A percentile compares a stretch with the other conserved stretches of the same genome.
phyloP scores from a whole-genome alignment of 192 early-diverging fungal genomes.

The Backusella parvicylindrica region DNA sequence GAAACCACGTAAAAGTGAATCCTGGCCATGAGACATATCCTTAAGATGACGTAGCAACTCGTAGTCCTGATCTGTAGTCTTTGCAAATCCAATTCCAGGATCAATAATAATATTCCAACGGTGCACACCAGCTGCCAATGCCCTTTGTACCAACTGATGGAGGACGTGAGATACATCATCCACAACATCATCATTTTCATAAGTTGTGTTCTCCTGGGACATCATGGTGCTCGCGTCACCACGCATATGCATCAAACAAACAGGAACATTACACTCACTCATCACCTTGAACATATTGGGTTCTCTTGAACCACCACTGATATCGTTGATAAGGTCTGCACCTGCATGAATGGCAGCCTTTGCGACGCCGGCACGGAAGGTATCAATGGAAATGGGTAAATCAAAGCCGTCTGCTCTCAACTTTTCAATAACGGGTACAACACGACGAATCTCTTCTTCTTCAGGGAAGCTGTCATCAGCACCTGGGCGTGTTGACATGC shows the following conservation, averaged over 20 bases:
- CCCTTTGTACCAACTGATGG: slow-evolving; percentile 58
- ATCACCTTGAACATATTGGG: slow-evolving; percentile 75
- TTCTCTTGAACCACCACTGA: slow-evolving; percentile 84
- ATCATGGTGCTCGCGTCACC: slow-evolving; percentile 89
- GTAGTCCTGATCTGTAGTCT: slow-evolving; percentile 83
- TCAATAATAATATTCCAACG: slow-evolving; percentile 98
- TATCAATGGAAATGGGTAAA: slow-evolving; percentile 91
- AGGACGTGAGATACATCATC: slow-evolving; percentile 68
- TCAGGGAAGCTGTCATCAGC: slow-evolving; percentile 69
- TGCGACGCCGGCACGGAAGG: slow-evolving; percentile 84
- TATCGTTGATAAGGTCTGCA: slow-evolving; percentile 93
- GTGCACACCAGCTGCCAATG: slow-evolving; percentile 76
- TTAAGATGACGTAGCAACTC: slow-evolving; percentile 74
- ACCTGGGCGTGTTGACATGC: slow-evolving; percentile 88
- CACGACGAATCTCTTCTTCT: slow-evolving; percentile 77
- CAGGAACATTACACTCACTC: slow-evolving; percentile 75
- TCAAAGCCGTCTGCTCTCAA: slow-evolving; percentile 60
- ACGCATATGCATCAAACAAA: slow-evolving; percentile 98
- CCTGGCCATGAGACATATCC: slow-evolving; percentile 48
- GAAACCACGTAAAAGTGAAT: slow-evolving; percentile 57
- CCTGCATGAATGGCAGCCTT: slow-evolving; percentile 84
- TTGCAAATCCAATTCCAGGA: slow-evolving; percentile 98
- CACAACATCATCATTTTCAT: slow-evolving; percentile 67
- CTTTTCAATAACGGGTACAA: slow-evolving; percentile 82
- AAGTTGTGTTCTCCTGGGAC: slow-evolving; percentile 69